Evolutionary conservation across 2,329 filamentous ascomycete genomes (phyloP).

Genomic region (Ilyonectria robusta): DNA sequence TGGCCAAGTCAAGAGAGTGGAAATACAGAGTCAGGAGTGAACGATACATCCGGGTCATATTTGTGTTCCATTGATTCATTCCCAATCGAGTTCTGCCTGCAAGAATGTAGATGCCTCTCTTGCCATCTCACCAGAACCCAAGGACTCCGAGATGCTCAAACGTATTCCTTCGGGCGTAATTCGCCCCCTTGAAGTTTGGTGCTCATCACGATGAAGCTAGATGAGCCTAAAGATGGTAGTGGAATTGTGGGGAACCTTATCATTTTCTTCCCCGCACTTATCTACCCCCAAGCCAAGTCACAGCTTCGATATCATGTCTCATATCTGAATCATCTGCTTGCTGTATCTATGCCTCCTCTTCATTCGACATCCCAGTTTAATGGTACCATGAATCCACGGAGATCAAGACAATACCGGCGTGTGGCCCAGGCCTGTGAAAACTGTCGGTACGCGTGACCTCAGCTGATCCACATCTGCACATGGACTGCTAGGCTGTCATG

Average conservation of each 20-base stretch:
- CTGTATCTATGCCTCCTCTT: neutral
- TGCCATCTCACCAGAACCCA: too few relatives aligned
- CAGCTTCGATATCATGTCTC: neutral
- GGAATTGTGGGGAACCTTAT: neutral
- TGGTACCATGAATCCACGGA: slow-evolving; percentile 23
- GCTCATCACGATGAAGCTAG: neutral
- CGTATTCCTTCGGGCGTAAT: neutral
- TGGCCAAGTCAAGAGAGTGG: too few relatives aligned
- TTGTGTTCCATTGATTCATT: too few relatives aligned
- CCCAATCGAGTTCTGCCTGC: too few relatives aligned
- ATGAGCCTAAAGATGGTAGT: neutral
- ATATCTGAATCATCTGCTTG: neutral
- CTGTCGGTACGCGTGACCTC: slow-evolving; percentile 19
- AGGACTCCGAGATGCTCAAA: too few relatives aligned
- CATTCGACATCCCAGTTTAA: neutral
- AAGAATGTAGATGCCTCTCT: too few relatives aligned
- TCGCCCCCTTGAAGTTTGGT: neutral
- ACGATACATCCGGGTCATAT: too few relatives aligned
- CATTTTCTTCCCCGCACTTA: neutral
- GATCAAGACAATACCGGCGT: slow-evolving; percentile 31
- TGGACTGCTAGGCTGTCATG: too few relatives aligned
- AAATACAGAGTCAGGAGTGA: too few relatives aligned
- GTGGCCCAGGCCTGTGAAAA: slow-evolving; percentile 33
- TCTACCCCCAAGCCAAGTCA: neutral
- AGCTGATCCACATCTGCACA: neutral